phyloP scores from a whole-genome alignment of 2,329 filamentous ascomycete genomes.

The Neonectria faginata region DNA sequence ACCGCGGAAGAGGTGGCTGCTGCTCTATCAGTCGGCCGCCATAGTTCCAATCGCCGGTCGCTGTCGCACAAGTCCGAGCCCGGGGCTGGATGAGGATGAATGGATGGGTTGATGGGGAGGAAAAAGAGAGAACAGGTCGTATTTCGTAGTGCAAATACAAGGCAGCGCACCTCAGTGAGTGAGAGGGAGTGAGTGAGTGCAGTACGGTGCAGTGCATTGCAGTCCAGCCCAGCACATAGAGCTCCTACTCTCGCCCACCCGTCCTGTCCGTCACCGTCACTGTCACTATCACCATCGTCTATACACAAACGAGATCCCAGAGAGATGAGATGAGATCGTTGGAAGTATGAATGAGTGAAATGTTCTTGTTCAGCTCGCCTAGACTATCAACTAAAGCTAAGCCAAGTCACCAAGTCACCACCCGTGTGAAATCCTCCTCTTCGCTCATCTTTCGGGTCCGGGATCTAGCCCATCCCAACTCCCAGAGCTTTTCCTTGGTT shows the following conservation, averaged over 20 bases:
- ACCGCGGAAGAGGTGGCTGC: constrained; percentile 5
- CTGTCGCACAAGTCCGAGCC: constrained; percentile 16
- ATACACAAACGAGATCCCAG: not conserved
- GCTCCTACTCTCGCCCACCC: not conserved
- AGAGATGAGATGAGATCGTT: not conserved
- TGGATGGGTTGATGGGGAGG: not conserved
- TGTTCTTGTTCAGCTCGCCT: constrained; percentile 14
- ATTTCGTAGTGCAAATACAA: constrained; percentile 3
- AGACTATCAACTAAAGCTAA: constrained; percentile 11
- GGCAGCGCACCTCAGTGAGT: not conserved
- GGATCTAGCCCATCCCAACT: constrained; percentile 48
- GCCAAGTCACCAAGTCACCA: constrained; percentile 10
- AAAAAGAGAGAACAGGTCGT: not conserved
- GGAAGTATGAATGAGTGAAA: not conserved
- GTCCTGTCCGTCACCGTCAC: not conserved
- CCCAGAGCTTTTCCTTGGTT: constrained; percentile 44
- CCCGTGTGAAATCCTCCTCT: constrained; percentile 12
- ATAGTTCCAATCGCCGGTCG: constrained; percentile 20
- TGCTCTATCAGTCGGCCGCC: constrained; percentile 14
- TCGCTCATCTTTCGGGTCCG: constrained; percentile 19
- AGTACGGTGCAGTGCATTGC: not conserved
- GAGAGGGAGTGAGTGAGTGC: not conserved
- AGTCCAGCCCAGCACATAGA: too few species aligned
- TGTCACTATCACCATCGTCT: not conserved
- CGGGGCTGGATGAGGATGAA: not conserved